Evolutionary conservation across 352 stramenopile species (phyloP).

Genomic region (Pythium brachiatum): DNA sequence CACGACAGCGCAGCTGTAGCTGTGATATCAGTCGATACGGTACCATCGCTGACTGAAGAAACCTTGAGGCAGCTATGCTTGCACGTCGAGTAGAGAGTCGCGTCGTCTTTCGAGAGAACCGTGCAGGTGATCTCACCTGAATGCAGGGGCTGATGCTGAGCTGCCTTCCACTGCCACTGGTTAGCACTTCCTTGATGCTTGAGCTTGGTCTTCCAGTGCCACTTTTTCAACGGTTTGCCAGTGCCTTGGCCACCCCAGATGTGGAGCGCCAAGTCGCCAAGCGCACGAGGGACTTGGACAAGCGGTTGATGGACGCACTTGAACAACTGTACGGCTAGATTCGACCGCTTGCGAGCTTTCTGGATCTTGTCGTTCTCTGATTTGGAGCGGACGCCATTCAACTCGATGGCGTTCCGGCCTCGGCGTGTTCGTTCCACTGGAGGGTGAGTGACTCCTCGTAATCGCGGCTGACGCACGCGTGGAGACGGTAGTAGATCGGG

Average conservation of each 20-base stretch:
- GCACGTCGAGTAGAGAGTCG: constrained; percentile 59
- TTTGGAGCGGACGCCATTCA: constrained; percentile 13
- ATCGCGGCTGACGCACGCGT: constrained; percentile 13
- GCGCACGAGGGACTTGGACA: constrained; percentile 30
- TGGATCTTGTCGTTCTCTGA: constrained; percentile 34
- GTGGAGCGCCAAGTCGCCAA: constrained; percentile 34
- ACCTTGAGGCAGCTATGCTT: constrained; percentile 72
- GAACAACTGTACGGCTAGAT: constrained; percentile 26
- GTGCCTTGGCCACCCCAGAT: constrained; percentile 35
- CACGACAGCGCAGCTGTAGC: constrained; percentile 51
- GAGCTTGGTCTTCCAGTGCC: constrained; percentile 49
- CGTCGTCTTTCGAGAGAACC: constrained; percentile 50
- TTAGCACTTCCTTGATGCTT: constrained; percentile 28
- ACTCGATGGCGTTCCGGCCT: constrained; percentile 19
- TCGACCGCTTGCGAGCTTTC: background rate
- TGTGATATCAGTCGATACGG: constrained; percentile 30
- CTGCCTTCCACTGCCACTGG: constrained; percentile 57
- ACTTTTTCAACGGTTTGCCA: constrained; percentile 44
- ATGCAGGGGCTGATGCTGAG: constrained; percentile 39
- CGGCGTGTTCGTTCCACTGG: constrained; percentile 16
- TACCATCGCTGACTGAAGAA: constrained; percentile 30
- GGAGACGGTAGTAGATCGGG: constrained; percentile 40
- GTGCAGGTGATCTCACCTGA: constrained; percentile 59
- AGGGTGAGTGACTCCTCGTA: constrained; percentile 1
- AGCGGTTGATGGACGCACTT: constrained; percentile 46